Evolutionary conservation across 2,329 filamentous ascomycete species (phyloP).

Genomic region (Fusarium compactum): DNA sequence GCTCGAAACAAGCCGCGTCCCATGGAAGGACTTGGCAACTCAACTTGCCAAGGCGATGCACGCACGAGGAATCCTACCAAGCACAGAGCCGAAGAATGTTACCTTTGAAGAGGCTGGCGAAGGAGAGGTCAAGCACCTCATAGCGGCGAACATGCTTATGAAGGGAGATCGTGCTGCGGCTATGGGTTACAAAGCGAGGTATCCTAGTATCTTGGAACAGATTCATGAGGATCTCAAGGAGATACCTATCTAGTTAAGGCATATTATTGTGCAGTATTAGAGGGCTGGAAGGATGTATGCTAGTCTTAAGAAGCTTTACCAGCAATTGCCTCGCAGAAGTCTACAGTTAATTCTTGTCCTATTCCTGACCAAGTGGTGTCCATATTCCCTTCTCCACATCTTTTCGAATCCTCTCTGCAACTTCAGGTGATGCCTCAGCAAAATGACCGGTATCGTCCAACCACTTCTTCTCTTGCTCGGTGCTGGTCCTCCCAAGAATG

Average conservation of each 20-base stretch:
- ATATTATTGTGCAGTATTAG: no score
- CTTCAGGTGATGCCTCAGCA: neutral
- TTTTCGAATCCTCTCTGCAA: neutral
- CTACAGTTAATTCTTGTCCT: accelerated
- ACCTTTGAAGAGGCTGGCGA: slow-evolving; percentile 9
- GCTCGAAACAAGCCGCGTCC: slow-evolving; percentile 4
- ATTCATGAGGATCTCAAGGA: slow-evolving; percentile 18
- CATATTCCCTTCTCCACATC: neutral
- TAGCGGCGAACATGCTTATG: slow-evolving; percentile 18
- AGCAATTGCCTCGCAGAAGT: no score
- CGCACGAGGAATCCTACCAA: neutral
- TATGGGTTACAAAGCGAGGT: neutral
- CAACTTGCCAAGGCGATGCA: slow-evolving; percentile 10
- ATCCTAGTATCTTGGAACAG: slow-evolving; percentile 2
- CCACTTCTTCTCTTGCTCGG: slow-evolving; percentile 1
- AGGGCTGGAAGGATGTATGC: no score
- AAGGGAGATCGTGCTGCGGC: slow-evolving; percentile 18
- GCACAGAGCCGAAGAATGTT: neutral
- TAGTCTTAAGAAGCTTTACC: no score
- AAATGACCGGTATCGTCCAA: slow-evolving; percentile 1
- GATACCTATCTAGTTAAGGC: neutral
- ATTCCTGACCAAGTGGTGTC: neutral
- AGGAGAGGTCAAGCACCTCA: slow-evolving; percentile 14
- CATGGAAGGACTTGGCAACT: slow-evolving; percentile 14
- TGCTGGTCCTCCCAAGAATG: neutral